Base-by-base conservation (phyloP, 257 asterid genomes). In the Plantago major region DNA sequence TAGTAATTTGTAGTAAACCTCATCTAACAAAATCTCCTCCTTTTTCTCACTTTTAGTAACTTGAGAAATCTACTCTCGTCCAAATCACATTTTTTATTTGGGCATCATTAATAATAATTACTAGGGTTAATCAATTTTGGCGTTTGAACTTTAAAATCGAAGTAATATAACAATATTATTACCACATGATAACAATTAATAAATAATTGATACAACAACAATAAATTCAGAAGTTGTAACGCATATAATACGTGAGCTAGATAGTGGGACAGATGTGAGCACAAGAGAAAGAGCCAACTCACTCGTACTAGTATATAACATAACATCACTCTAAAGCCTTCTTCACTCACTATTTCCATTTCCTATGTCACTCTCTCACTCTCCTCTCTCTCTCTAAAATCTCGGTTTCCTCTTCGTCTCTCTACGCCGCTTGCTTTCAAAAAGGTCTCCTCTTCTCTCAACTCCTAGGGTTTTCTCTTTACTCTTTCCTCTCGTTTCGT, bases 351-450 rank as follows among this genome's bases (percentile, higher is more conserved):
- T 38, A 49, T 43, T 33, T 52, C 42, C 55, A 26, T 16, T 48
- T 9, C 13, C 19, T 9, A 14, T 60, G 15, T 42, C 22, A 26
- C 26, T 37, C 62, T 58, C 63, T 16, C 47, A 33, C 40, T 33
- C 40, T 33, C 40, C n/a, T 42, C 14, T 42, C 26, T 37, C 62
- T 58, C 63, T 16, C 47, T 58, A 58, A 58, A 58, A 58, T 58
- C 63, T 37, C 38, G 73, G 50, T 10, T 59, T 57, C 11, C 10
- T 60, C 55, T 28, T 30, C 5, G 4, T 19, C 28, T 15, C 58
- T 53, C 26, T 45, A 28, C 44, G 47, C 16, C 48, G 18, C 9
- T 43, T 22, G 26, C 26, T 22, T 22, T 22, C 26, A 37, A 42
- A 50, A 13, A 42, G 55, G 59, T 66, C 45, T 46, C 0, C 40